Base-by-base conservation (phyloP, 768 basidiomycete species). In the Chiua virens region DNA sequence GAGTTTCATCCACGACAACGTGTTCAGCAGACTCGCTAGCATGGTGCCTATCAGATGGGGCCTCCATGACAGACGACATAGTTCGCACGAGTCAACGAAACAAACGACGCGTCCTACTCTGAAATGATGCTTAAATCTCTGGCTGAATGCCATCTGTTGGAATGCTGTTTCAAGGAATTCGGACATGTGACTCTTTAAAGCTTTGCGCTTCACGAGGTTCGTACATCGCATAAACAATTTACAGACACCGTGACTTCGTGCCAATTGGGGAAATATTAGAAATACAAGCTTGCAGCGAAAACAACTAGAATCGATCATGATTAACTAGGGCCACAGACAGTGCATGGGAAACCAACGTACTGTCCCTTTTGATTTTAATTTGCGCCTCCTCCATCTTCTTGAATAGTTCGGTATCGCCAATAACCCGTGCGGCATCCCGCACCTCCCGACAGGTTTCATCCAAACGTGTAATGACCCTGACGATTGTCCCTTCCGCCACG, bases 361-460 rank as follows among this genome's bases (percentile, higher is more conserved):
- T 96, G 68, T 98, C 97, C 68, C 97, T 76, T 69, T 96, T 96
- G 59, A 99, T 98, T 69, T 87, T 88, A 36, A 83, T 80, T 64
- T 98, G 95, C 0, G 90, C 86, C 60, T 93, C 91, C 63, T 98
- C 96, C 94, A 98, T 97, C 69, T 98, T 98, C 71, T 89, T 89
- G 79, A 98, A 97, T 36, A 99, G 71, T 44, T 91, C 93, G 21
- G 88, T 87, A 69, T 98, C 97, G 3, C 97, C 97, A 46, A 98
- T 97, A 35, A 98, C 95, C 30, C 97, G 81, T 8, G 97, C 97
- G 3, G 96, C 96, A 69, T 99, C 97, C 60, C 96, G 72, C 6
- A 99, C 94, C 71, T 99, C 97, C 42, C 95, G 77, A 68, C 97
- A 98, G 0, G 94, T 96, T 72, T 98, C 96, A 63, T 99, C 97